Evolutionary conservation across 345 rosid genomes (phyloP), one percentile per base, ranked within the genome.

Genomic region (Euphorbia tirucalli): DNA sequence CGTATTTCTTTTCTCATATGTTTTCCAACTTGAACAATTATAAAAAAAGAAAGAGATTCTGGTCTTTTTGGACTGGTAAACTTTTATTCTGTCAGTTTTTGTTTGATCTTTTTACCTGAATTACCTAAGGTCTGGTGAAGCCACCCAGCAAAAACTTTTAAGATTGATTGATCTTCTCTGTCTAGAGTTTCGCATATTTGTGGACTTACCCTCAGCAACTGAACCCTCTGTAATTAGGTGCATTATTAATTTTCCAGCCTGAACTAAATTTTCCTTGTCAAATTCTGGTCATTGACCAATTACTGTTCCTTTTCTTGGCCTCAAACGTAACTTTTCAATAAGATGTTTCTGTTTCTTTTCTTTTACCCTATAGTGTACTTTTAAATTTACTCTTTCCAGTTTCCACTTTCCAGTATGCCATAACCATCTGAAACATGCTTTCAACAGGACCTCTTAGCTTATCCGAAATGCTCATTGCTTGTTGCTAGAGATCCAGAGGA

Each of bases 401-500:
- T 35, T 7, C 39, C 39, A 35, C 4, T 35, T 35, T 35, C 65
- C 39, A 25, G 13, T 28, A 15, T 37, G 31, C 25, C 66, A 11
- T 71, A 50, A 41, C 31, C 56, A 64, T 66, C 25, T 43, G 74
- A 62, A 74, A 52, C 22, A 73, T 80, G 56, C 62, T 78, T 66
- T 62, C 46, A n/a, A 25, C 90, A 92, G 97, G 93, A 95, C 80
- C 84, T 92, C 28, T 66, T 84, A 77, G 90, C 88, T 61, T 90
- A 89, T 85, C 87, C 91, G 59, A 92, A 87, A 83, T 95, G 97
- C 80, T 92, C 97, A 22, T 75, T 95, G 79, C 91, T 95, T 75
- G 88, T 92, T 41, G 86, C 93, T 75, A 85, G 87, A 82, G 93
- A 92, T 77, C 91, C 93, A 8, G 93, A 90, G 69, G 99, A 92